These are phyloP conservation scores for Phyllosticta capitalensis DNA, from an alignment of 2,329 filamentous ascomycete genomes.

Conservation along the genomic window DNA sequence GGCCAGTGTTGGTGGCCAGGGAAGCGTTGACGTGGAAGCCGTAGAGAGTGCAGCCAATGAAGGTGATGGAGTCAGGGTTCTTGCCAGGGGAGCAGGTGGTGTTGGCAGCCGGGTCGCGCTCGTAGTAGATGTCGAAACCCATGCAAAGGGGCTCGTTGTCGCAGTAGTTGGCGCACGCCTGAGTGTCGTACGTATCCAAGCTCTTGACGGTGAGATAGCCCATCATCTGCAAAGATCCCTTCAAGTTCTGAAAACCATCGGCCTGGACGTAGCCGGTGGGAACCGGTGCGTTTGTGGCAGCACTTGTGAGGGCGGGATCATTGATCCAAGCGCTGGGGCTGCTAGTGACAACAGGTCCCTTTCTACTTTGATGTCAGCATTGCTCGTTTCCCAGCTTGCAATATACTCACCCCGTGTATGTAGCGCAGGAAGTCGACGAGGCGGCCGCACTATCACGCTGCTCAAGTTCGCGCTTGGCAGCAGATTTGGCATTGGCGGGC, in stretches of 20 bases:
- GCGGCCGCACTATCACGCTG: not conserved
- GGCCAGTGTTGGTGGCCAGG: constrained; percentile 20
- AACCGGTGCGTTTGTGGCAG: not conserved
- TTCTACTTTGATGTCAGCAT: not conserved
- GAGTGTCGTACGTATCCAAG: constrained; percentile 11
- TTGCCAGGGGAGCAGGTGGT: not conserved
- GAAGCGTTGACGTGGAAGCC: constrained; percentile 17
- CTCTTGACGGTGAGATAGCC: constrained; percentile 11
- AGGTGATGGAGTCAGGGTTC: constrained; percentile 12
- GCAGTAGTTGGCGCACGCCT: constrained; percentile 13
- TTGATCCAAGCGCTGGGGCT: constrained; percentile 1
- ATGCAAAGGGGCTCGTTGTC: constrained; percentile 12
- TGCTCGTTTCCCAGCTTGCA: no score
- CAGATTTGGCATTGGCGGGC: not conserved
- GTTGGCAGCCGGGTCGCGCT: constrained; percentile 13
- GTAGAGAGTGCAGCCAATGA: constrained; percentile 24
- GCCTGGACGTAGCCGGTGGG: constrained; percentile 11
- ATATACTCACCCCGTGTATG: constrained; percentile 2
- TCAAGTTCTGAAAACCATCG: constrained; percentile 6
- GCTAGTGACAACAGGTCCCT: constrained; percentile 1
- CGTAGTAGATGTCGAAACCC: constrained; percentile 18
- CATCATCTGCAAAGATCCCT: constrained; percentile 12
- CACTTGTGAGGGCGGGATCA: not conserved
- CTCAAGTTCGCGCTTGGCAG: not conserved
- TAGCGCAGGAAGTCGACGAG: not conserved